A percentile compares a stretch with the other conserved stretches of the same genome.
Conservation (phyloP, 2,329 filamentous ascomycete species). For the Nothomitra cinnamomea region DNA sequence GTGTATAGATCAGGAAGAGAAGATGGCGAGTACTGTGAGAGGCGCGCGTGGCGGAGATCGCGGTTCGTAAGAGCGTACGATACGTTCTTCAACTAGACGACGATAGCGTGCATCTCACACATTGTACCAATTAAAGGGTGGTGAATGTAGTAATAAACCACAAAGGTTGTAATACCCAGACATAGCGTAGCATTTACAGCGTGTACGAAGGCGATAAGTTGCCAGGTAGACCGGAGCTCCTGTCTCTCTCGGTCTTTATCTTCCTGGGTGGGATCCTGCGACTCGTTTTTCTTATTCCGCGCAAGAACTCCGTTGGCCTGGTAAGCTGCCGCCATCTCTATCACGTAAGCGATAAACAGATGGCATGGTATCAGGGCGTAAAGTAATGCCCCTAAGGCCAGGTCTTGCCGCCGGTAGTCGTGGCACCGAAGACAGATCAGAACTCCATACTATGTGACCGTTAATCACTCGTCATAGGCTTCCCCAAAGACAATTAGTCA, state of each 20-base stretch:
- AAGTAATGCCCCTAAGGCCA: constrained; percentile 57
- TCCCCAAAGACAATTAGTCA: not conserved
- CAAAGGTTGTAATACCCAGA: constrained; percentile 60
- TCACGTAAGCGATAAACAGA: constrained; percentile 74
- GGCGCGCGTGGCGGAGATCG: constrained; percentile 77
- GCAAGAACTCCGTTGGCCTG: constrained; percentile 56
- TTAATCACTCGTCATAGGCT: constrained; percentile 7
- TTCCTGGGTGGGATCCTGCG: constrained; percentile 23
- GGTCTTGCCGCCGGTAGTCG: constrained; percentile 64
- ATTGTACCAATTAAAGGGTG: constrained; percentile 88
- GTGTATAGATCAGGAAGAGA: constrained; percentile 68
- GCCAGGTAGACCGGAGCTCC: constrained; percentile 62
- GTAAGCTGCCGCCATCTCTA: constrained; percentile 68
- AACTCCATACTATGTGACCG: constrained; percentile 60
- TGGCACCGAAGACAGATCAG: constrained; percentile 84
- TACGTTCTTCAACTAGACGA: constrained; percentile 90
- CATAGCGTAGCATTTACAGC: constrained; percentile 69
- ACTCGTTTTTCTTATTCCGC: constrained; percentile 30
- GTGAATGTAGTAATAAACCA: constrained; percentile 81
- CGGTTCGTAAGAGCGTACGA: constrained; percentile 96
- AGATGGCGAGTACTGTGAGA: constrained; percentile 58
- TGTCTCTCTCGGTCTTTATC: constrained; percentile 34
- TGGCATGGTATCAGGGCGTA: constrained; percentile 84
- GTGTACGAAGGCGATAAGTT: constrained; percentile 62
- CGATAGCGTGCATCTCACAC: constrained; percentile 78